A percentile compares a stretch with the other conserved stretches of the same genome.
Conservation (phyloP, 2,329 filamentous ascomycete species). For the Pseudogymnoascus sp. region DNA sequence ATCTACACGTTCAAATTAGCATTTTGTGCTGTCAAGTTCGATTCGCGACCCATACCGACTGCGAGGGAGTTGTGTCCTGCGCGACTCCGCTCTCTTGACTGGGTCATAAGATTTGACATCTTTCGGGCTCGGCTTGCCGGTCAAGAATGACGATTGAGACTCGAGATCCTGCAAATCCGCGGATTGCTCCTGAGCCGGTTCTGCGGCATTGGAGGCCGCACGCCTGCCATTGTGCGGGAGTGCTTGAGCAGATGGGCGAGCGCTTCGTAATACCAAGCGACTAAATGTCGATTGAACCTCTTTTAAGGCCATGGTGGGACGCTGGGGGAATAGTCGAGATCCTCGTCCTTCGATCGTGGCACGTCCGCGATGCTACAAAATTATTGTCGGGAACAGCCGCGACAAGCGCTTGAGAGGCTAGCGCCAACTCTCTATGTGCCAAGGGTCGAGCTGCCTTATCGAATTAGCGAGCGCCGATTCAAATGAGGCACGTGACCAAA, state of each 20-base stretch:
- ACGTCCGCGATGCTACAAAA: slow-evolving; percentile 10
- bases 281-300: slow-evolving; percentile 26
- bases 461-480: background rate
- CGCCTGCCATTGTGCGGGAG: slow-evolving; percentile 19
- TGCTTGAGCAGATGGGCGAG: slow-evolving; percentile 14
- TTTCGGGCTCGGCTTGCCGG: slow-evolving; percentile 29
- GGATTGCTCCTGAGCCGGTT: slow-evolving; percentile 18
- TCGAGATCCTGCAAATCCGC: slow-evolving; percentile 37
- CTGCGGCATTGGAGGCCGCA: slow-evolving; percentile 25
- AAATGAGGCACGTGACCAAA: background rate
- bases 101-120: slow-evolving; percentile 39
- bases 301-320: slow-evolving; percentile 26
- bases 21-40: slow-evolving; percentile 4
- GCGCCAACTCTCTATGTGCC: background rate
- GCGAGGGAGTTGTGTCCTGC: slow-evolving; percentile 31
- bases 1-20: slow-evolving; percentile 45
- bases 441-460: background rate
- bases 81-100: slow-evolving; percentile 35
- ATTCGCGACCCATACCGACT: slow-evolving; percentile 30
- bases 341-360: background rate
- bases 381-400: slow-evolving; percentile 12
- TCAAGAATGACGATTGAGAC: slow-evolving; percentile 35
- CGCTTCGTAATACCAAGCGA: slow-evolving; percentile 22
- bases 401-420: slow-evolving; percentile 6
- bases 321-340: background rate